Percentiles rank a stretch among this genome's conserved stretches.
These are phyloP conservation scores for Emergomyces africanus DNA, from an alignment of 2,329 filamentous ascomycete species.

Conservation along the genomic window DNA sequence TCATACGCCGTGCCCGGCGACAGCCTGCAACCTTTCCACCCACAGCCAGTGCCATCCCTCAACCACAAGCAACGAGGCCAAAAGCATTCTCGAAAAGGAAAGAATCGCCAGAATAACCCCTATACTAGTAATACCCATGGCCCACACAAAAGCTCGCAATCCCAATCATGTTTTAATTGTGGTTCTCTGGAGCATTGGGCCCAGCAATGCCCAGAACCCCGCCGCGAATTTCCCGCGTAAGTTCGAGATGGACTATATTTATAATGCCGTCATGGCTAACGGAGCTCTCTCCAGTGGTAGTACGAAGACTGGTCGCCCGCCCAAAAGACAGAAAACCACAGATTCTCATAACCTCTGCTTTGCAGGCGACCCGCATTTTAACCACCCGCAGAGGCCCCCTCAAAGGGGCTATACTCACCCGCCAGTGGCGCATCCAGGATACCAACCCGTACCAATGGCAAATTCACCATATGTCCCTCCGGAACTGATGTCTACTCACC, in stretches of 20 bases:
- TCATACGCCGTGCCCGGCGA: constrained; percentile 3
- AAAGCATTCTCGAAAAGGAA: constrained; percentile 9
- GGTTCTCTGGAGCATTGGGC: constrained; percentile 21
- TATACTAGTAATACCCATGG: constrained; percentile 3
- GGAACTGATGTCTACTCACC: constrained; percentile 11
- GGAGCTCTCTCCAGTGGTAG: constrained; percentile 7
- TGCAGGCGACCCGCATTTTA: constrained; percentile 12
- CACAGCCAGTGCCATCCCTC: constrained; percentile 4
- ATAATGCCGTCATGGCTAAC: constrained; percentile 4
- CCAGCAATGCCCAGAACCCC: constrained; percentile 23
- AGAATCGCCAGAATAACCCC: constrained; percentile 8
- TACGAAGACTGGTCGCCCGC: constrained; percentile 12
- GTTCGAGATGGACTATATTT: constrained; percentile 7
- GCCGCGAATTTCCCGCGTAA: constrained; percentile 19
- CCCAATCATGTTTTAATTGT: constrained; percentile 23
- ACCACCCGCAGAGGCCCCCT: constrained; percentile 11
- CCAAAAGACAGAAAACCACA: constrained; percentile 17
- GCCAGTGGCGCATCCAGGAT: constrained; percentile 10
- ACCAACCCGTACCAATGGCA: constrained; percentile 1
- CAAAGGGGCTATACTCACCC: constrained; percentile 12
- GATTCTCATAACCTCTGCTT: constrained; percentile 12
- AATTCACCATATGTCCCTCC: constrained; percentile 10
- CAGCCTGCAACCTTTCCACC: background rate
- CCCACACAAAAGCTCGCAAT: constrained; percentile 5
- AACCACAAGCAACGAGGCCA: constrained; percentile 9